Base-by-base conservation (phyloP, 2,329 filamentous ascomycete species). In the Aspergillus latus region DNA sequence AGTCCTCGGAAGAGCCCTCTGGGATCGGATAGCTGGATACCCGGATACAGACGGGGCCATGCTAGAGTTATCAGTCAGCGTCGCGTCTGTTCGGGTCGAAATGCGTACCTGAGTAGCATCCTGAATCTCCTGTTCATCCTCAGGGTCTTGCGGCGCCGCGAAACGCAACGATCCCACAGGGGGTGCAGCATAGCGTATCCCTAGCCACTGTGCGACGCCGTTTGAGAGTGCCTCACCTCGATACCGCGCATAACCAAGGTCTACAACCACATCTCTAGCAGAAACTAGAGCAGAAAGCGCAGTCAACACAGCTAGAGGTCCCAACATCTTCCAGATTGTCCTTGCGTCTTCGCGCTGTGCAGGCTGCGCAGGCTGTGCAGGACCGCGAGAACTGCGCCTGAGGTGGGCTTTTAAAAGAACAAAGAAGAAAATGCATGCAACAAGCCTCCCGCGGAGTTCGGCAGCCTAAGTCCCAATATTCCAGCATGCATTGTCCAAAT, bases 111-210 rank as follows among this genome's bases (percentile, higher is more conserved):
- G 66, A n/a, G 77, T 75, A 16, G 88, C 88, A 54, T 78, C 64
- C 55, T 84, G 80, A 3, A 82, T 67, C 1, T 73, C 76, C 2
- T 72, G 57, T 15, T 76, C 73, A 1, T 68, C 62, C 0, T 73
- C 60, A 1, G 89, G 88, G 68, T 89, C 85, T 63, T 81, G 76
- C 0, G 90, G 88, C 10, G 85, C 84, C 52, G 80, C 77, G 66
- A 92, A 93, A 16, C 90, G 81, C 58, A 89, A 68, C 5, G 82
- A 64, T 1, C 85, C 87, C 2, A 88, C 55, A 0, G 89, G 89
- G 11, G 88, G 78, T 4, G 87, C 85, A 1, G 89, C 89, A 74
- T 85, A 94, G 43, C 88, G 83, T 60, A 94, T 84, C 1, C 88
- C 89, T 6, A 90, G 79, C 88, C 88, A 93, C 69, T 87, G 80